Conservation (phyloP, 2,329 filamentous ascomycete species). For the Xylaria sp. region DNA sequence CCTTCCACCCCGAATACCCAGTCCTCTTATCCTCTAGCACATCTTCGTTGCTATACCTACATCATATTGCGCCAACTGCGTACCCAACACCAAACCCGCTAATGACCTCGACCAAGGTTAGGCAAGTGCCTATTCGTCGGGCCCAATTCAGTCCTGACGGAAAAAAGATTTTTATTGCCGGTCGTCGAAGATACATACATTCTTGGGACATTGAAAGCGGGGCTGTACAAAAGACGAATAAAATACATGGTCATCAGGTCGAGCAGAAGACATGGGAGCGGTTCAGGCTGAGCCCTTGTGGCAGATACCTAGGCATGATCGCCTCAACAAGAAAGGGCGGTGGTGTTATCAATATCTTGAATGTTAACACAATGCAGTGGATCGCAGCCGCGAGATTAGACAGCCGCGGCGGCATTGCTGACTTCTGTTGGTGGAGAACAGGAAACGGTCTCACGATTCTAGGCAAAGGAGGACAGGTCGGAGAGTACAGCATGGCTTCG, state of each 20-base stretch:
- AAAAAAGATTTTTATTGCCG: conserved; percentile 89
- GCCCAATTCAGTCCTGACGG: conserved; percentile 79
- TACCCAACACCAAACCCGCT: conserved; percentile 85
- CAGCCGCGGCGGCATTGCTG: conserved; percentile 83
- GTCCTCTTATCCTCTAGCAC: conserved; percentile 90
- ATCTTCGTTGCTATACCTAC: conserved; percentile 85
- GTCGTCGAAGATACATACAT: conserved; percentile 91
- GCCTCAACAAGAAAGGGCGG: conserved; percentile 86
- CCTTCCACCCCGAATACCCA: conserved; percentile 89
- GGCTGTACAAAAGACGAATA: conserved; percentile 81
- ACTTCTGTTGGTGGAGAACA: conserved; percentile 93
- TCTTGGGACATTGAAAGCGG: conserved; percentile 90
- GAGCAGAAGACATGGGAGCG: conserved; percentile 92
- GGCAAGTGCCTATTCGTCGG: conserved; percentile 83
- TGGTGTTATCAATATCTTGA: conserved; percentile 87
- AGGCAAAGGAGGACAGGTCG: conserved; percentile 88
- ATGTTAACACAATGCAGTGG: conserved; percentile 87
- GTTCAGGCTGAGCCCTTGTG: conserved; percentile 89
- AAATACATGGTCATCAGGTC: conserved; percentile 78
- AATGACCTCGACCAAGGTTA: conserved; percentile 88
- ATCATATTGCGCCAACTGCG: conserved; percentile 84
- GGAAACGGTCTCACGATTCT: conserved; percentile 84
- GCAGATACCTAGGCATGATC: conserved; percentile 84
- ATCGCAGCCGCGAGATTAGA: conserved; percentile 84
- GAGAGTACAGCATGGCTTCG: conserved; percentile 82